phyloP scores from a whole-genome alignment of 306 rosid species.

The Cicer chorassanicum region DNA sequence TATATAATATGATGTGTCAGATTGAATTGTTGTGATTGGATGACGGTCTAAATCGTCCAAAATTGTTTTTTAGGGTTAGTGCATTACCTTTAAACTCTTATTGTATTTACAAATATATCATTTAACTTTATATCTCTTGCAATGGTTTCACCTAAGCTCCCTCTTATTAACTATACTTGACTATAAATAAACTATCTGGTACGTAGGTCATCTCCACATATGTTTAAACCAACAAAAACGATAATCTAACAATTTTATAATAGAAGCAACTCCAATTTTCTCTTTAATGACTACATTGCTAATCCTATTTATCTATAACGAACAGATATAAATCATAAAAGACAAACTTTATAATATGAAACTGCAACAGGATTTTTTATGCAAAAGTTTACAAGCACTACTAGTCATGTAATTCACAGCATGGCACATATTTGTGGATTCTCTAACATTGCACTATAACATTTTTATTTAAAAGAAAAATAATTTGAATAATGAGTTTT shows the following conservation, averaged over 20 bases:
- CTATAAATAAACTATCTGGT: neutral
- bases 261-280: neutral
- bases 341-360: neutral
- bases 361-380: neutral
- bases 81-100: too few species aligned
- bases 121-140: neutral
- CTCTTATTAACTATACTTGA: neutral
- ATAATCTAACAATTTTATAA: neutral
- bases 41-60: too few species aligned
- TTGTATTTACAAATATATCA: neutral
- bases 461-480: neutral
- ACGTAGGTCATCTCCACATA: neutral
- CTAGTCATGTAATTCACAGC: slow-evolving; percentile 9
- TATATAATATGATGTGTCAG: too few species aligned
- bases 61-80: too few species aligned
- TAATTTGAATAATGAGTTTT: neutral
- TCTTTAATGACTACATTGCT: neutral
- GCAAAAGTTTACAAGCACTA: neutral
- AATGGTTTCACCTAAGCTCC: neutral
- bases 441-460: neutral
- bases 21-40: too few species aligned
- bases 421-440: neutral
- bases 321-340: neutral
- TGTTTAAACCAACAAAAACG: neutral
- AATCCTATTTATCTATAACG: neutral